phyloP scores from a whole-genome alignment of 495 filamentous ascomycete genomes.

The Hyaloscypha variabilis region DNA sequence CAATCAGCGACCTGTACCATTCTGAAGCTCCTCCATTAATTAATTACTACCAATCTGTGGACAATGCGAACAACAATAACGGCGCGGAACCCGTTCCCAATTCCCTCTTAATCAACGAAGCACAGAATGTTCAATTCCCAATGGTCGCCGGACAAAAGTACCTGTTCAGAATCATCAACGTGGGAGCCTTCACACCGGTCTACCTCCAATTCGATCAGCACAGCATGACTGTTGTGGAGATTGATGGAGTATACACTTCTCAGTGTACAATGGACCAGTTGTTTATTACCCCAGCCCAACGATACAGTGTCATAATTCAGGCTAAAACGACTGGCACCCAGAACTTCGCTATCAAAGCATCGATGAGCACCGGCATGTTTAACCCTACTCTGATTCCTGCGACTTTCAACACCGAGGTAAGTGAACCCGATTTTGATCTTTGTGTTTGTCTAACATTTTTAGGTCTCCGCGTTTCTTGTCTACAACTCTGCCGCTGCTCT shows the following conservation, averaged over 20 bases:
- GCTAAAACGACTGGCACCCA: conserved; percentile 33
- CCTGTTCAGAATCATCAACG: conserved; percentile 72
- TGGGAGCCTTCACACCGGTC: conserved; percentile 63
- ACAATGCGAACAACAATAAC: conserved; percentile 41
- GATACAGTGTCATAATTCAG: conserved; percentile 51
- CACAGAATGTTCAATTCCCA: conserved; percentile 51
- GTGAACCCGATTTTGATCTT: neutral
- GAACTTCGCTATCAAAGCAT: conserved; percentile 18
- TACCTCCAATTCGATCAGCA: conserved; percentile 76
- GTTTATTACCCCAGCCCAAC: conserved; percentile 49
- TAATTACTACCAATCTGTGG: conserved; percentile 54
- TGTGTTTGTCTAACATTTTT: neutral
- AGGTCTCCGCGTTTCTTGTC: conserved; percentile 17
- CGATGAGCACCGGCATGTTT: conserved; percentile 51
- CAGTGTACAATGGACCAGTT: conserved; percentile 58
- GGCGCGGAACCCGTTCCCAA: conserved; percentile 68
- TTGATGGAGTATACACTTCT: conserved; percentile 55
- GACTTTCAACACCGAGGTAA: conserved; percentile 7
- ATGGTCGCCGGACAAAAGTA: conserved; percentile 75
- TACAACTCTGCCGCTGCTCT: conserved; percentile 1
- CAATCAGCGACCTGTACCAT: conserved; percentile 70
- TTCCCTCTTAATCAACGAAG: conserved; percentile 71
- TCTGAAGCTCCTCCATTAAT: conserved; percentile 61
- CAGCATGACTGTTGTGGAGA: conserved; percentile 57
- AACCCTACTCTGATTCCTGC: neutral